These are phyloP conservation scores for Myxozyma melibiosi DNA, from an alignment of 805 yeast genomes.

Conservation along the genomic window DNA sequence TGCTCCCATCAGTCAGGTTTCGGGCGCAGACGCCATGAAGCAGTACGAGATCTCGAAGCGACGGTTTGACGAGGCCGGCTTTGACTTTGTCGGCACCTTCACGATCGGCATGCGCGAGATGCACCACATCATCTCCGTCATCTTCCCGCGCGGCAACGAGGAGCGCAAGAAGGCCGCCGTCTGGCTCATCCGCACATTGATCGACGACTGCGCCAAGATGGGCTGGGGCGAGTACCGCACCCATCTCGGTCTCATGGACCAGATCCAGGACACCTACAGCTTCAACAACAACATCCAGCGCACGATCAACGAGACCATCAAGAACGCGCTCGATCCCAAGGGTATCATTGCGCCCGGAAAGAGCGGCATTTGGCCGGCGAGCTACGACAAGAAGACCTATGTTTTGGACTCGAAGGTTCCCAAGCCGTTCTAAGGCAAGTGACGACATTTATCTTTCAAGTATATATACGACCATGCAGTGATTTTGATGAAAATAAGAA, in stretches of 20 bases:
- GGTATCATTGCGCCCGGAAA: constrained; percentile 20
- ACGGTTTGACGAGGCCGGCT: constrained; percentile 5
- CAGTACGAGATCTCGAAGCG: constrained; percentile 9
- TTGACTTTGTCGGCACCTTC: constrained; percentile 15
- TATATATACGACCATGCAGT: too few relatives aligned
- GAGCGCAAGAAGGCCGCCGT: background rate
- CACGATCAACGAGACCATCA: constrained; percentile 9
- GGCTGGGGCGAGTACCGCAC: constrained; percentile 21
- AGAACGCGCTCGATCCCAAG: constrained; percentile 15
- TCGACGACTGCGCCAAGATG: constrained; percentile 13
- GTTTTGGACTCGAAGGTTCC: background rate
- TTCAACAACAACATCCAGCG: constrained; percentile 7
- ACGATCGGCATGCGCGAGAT: constrained; percentile 20
- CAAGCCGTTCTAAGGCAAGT: background rate
- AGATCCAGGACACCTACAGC: constrained; percentile 11
- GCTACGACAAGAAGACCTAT: constrained; percentile 6
- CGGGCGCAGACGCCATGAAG: constrained; percentile 17
- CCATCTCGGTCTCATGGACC: constrained; percentile 15
- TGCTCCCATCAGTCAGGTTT: constrained; percentile 12
- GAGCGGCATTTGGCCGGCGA: constrained; percentile 17
- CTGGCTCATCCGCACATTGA: constrained; percentile 4
- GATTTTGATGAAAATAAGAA: too few relatives aligned
- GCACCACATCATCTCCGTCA: constrained; percentile 12
- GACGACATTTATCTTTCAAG: background rate
- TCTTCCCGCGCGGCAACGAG: constrained; percentile 5